Percentiles rank a stretch among this genome's conserved stretches.
Conservation (phyloP, 2,329 filamentous ascomycete genomes). For the Epichloe festucae region DNA sequence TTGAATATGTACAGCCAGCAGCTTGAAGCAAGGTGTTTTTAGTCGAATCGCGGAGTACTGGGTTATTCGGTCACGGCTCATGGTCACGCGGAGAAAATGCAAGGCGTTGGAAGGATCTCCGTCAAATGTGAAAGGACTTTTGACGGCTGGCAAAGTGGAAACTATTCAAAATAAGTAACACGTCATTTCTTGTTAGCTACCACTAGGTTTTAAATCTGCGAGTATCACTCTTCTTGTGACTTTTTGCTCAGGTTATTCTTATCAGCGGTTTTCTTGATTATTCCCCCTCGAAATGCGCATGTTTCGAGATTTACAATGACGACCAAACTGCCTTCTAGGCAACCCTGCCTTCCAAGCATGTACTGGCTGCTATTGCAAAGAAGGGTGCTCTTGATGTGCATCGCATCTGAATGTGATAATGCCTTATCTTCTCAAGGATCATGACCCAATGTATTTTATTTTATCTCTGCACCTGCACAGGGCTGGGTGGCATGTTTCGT, state of each 20-base stretch:
- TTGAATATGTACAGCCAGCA: conserved; percentile 7
- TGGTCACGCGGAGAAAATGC: background rate
- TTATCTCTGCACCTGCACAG: conserved; percentile 38
- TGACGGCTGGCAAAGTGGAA: background rate
- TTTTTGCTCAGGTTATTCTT: background rate
- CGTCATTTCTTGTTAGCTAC: background rate
- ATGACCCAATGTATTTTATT: background rate
- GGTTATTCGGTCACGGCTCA: background rate
- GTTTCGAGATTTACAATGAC: background rate
- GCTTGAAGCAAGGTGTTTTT: background rate
- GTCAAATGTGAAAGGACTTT: background rate
- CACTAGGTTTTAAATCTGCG: background rate
- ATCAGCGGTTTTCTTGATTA: background rate
- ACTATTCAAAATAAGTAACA: background rate
- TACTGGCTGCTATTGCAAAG: background rate
- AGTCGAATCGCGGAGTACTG: background rate
- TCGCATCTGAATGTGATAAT: background rate
- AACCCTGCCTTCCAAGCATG: background rate
- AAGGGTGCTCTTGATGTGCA: background rate
- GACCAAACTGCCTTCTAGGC: background rate
- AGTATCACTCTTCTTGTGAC: background rate
- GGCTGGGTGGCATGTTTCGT: conserved; percentile 48
- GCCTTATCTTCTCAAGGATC: background rate
- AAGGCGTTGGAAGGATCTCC: background rate
- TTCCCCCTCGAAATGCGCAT: background rate